Base-by-base conservation (phyloP, 805 yeast species). In the Ogataea methylovora region DNA sequence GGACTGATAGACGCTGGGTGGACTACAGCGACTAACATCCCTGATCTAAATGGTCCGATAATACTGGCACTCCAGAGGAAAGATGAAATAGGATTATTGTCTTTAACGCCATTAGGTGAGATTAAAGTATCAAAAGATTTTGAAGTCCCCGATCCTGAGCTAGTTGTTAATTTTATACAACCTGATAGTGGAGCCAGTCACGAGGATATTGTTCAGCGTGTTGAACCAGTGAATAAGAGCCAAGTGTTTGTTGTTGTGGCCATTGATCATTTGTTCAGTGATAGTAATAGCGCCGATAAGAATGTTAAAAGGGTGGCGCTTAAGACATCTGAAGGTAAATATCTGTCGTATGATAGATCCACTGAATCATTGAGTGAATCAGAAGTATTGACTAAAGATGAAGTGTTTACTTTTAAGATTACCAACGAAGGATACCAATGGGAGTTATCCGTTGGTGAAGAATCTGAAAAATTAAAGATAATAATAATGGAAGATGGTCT, bases 241-340 rank as follows among this genome's bases (percentile, higher is more conserved):
- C 60, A 58, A 35, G 56, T 58, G 2, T 51, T 58, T 24, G 43
- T 46, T 4, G 37, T 47, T 6, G 39, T 45, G 7, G 43, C 49
- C 18, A 45, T 55, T 11, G 51, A 44, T 19, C 36, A 41, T 20
- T 41, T 53, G 17, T 24, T 52, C 10, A 34, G 25, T 10, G 29
- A 34, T 8, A 36, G 40, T 7, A 20, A 30, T 8, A 32, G 38
- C 5, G 29, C 27, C 2, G 34, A 30, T 3, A 20, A 23, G 7
- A 30, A 29, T 6, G 33, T 27, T 5, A 24, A 19, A 16, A 39
- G 41, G 10, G 2, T 46, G 1, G 53, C 57, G 0, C 32, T 57
- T 22, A 58, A 54, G 34, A 47, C 39, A 1, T 23, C 38, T 2
- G 41, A 43, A 4, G 54, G 52, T 2, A 43, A 43, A 11, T 56